Conservation (phyloP, 1,284 basidiomycete species). For the Kalmanozyma brasiliensis region DNA sequence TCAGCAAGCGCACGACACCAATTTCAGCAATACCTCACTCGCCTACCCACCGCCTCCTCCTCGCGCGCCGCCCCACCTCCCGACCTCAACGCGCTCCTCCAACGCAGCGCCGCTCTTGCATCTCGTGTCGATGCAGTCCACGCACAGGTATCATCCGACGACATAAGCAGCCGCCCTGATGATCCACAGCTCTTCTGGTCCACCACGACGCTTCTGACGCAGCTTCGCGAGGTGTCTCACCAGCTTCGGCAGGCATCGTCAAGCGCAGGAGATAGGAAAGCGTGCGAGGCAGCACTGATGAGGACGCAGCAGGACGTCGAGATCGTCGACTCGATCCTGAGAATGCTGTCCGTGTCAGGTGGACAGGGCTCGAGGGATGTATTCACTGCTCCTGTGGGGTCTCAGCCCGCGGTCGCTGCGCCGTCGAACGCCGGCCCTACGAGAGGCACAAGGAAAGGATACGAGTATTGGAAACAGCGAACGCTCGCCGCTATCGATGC, state of each 20-base stretch:
- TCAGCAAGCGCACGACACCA: constrained; percentile 20
- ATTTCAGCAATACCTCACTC: constrained; percentile 29
- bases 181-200: constrained; percentile 40
- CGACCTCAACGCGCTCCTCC: constrained; percentile 11
- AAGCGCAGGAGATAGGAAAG: not conserved
- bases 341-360: constrained; percentile 12
- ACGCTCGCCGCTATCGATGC: constrained; percentile 14
- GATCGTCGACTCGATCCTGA: constrained; percentile 24
- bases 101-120: constrained; percentile 6
- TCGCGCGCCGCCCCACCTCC: constrained; percentile 2
- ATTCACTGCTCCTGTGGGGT: constrained; percentile 24
- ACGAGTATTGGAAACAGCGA: constrained; percentile 29
- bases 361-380: not conserved
- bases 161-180: not conserved
- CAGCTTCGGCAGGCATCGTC: constrained; percentile 5
- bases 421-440: not conserved
- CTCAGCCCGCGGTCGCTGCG: not conserved
- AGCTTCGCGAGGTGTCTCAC: constrained; percentile 20
- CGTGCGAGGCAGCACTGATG: constrained; percentile 8
- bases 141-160: not conserved
- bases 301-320: constrained; percentile 31
- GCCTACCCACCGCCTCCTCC: constrained; percentile 11
- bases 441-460: not conserved
- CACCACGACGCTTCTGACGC: constrained; percentile 23
- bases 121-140: constrained; percentile 17